These are phyloP conservation scores for Circinella umbellata DNA, from an alignment of 371 early-diverging fungal species.

Conservation along the genomic window DNA sequence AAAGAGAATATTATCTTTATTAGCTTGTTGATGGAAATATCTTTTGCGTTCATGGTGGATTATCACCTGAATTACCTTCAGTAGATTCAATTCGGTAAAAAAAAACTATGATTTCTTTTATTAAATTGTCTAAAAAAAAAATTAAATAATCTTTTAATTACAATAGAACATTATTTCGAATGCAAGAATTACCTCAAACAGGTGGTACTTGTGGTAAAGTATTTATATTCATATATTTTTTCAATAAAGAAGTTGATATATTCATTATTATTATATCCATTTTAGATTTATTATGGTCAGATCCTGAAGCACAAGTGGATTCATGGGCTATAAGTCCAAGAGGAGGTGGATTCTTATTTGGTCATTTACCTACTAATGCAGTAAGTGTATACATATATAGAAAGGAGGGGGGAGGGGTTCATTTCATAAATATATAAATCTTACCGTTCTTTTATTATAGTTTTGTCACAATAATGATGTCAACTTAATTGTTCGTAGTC, in stretches of 20 bases:
- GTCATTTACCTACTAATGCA: slow-evolving; percentile 89
- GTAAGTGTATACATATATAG: slow-evolving; percentile 20
- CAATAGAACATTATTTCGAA: slow-evolving; percentile 51
- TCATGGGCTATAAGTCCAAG: slow-evolving; percentile 98
- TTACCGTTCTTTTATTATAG: slow-evolving; percentile 44
- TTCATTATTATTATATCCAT: too few relatives aligned
- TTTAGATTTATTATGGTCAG: slow-evolving; percentile 97
- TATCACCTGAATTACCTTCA: slow-evolving; percentile 90
- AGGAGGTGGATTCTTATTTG: slow-evolving; percentile 99
- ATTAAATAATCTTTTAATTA: not conserved
- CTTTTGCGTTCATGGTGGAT: slow-evolving; percentile 98
- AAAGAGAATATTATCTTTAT: not conserved
- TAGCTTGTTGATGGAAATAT: slow-evolving; percentile 57
- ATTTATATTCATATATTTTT: too few relatives aligned
- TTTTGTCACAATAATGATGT: slow-evolving; percentile 98
- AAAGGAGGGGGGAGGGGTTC: too few relatives aligned
- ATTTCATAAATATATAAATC: not conserved
- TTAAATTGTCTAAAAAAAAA: not conserved
- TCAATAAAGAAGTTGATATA: too few relatives aligned
- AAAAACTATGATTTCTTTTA: not conserved
- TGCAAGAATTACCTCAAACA: slow-evolving; percentile 56
- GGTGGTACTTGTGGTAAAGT: slow-evolving; percentile 54
- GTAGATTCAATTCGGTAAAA: slow-evolving; percentile 54
- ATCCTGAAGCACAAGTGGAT: slow-evolving; percentile 96
- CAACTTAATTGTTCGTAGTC: slow-evolving; percentile 93